Base-by-base conservation (phyloP, 805 yeast genomes). In the Spathaspora gorwiae region DNA sequence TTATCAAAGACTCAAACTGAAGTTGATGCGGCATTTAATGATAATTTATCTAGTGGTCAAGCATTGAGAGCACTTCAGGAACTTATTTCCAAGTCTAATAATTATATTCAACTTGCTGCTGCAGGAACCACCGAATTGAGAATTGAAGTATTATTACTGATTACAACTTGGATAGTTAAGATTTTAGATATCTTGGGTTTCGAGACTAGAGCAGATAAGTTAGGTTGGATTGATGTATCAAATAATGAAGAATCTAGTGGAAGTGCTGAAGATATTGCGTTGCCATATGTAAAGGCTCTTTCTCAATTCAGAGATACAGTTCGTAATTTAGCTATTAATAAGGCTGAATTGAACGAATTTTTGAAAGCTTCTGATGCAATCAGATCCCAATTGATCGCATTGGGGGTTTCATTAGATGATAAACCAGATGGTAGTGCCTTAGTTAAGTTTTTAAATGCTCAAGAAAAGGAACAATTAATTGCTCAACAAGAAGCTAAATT, bases 351-450 rank as follows among this genome's bases (percentile, higher is more conserved):
- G 6, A 77, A 72, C 13, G 70, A 62, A 36, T 75, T 89, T 46
- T 72, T 94, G 39, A 67, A 71, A n/a, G 80, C 87, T 5, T 78
- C 90, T 47, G 99, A 94, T 64, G 63, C 70, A 6, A 64, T 94
- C 19, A 79, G 99, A 56, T 65, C 76, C 13, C 94, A 85, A 34
- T 68, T 94, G 54, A 68, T 89, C 48, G 75, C 80, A 26, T 68
- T 90, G 49, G 94, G 95, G 27, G 84, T 94, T 36, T 81, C 95
- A 1, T 71, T 94, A 45, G 98, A 92, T 61, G 99, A 94, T 65
- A 81, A 97, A 57, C 74, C 81, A 6, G 84, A 77, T 48, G 90
- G 84, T 2, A 76, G 82, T n/a, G 90, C 97, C 0, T 75, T 94
- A 48, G 76, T 94, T 38, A 94, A 94, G 65, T 85, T 92, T 55